phyloP scores from a whole-genome alignment of 164 flowering plant species.

The Liriodendron chinense region DNA sequence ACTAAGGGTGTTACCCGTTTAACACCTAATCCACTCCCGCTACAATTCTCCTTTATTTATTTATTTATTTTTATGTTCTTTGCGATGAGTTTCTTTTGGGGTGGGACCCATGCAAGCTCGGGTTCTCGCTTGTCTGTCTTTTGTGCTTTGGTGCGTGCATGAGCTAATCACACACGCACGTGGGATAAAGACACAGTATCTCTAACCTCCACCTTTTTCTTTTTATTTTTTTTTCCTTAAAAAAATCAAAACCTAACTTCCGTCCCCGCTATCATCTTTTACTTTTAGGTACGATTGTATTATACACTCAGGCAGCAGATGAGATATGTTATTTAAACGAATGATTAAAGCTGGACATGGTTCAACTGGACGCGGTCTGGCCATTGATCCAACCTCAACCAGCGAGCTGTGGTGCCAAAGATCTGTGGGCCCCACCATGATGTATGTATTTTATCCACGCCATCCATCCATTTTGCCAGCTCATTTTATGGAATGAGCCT shows the following conservation, averaged over 20 bases:
- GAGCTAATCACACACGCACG: background rate
- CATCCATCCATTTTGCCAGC: too few relatives aligned
- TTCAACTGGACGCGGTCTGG: too few relatives aligned
- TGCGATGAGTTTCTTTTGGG: background rate
- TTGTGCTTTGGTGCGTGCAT: background rate
- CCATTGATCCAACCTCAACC: too few relatives aligned
- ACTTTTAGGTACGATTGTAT: background rate
- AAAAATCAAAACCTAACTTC: background rate
- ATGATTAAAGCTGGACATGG: background rate
- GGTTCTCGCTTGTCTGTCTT: background rate
- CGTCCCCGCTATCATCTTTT: background rate
- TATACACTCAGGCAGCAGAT: background rate
- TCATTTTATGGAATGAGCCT: too few relatives aligned
- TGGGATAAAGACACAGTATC: background rate
- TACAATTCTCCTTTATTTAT: too few relatives aligned
- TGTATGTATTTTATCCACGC: too few relatives aligned
- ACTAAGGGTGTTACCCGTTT: too few relatives aligned
- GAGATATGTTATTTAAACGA: background rate
- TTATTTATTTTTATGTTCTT: too few relatives aligned
- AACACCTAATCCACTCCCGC: too few relatives aligned
- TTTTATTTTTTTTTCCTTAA: too few relatives aligned
- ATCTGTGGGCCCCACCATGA: too few relatives aligned
- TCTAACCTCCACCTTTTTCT: background rate
- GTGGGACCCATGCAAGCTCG: background rate
- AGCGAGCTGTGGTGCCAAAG: too few relatives aligned